Percentiles rank a stretch among this genome's conserved stretches.
These are phyloP conservation scores for Stentor roeselii DNA, from an alignment of 73 alveolate species.

Conservation along the genomic window DNA sequence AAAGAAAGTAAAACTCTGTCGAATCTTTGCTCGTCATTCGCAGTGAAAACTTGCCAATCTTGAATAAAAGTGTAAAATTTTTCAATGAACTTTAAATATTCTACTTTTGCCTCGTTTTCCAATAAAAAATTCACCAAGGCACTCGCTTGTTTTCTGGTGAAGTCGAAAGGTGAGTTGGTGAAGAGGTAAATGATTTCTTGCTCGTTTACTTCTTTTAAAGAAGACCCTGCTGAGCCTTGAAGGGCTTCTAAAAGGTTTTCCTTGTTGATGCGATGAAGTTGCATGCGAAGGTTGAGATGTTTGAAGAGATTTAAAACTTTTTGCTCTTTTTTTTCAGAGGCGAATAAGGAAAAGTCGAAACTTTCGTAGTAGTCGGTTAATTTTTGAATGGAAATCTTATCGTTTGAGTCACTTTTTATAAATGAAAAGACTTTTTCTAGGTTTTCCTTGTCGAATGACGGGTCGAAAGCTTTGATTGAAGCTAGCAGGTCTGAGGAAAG, in stretches of 20 bases:
- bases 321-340: background rate
- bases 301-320: background rate
- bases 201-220: background rate
- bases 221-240: background rate
- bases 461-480: background rate
- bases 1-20: background rate
- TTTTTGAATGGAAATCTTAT: background rate
- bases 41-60: background rate
- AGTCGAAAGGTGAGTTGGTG: background rate
- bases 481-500: background rate
- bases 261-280: background rate
- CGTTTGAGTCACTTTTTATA: background rate
- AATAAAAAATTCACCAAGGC: background rate
- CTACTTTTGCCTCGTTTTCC: background rate
- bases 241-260: background rate
- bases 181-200: background rate
- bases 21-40: conserved; percentile 2
- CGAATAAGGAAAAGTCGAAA: background rate
- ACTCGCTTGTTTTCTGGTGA: background rate
- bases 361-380: background rate
- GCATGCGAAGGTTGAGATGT: conserved; percentile 2
- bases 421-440: background rate
- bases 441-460: background rate
- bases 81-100: background rate
- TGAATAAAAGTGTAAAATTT: background rate